phyloP scores from a whole-genome alignment of 768 basidiomycete genomes.

The Lentinula guzmanii region DNA sequence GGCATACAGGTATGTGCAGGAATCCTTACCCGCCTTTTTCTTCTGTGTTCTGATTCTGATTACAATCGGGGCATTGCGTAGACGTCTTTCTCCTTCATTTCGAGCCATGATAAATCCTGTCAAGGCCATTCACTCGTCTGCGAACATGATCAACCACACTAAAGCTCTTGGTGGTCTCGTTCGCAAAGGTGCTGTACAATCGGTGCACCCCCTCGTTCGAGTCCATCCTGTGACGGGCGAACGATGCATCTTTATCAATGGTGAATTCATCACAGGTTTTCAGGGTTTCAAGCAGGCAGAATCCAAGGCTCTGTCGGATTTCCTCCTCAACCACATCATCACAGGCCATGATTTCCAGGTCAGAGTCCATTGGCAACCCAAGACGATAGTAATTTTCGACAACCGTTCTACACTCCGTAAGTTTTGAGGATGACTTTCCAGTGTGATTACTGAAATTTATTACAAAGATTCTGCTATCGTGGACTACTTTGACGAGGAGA shows the following conservation, averaged over 20 bases:
- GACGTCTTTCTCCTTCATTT: constrained; percentile 3
- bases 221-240: constrained; percentile 22
- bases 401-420: constrained; percentile 3
- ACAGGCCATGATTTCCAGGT: constrained; percentile 20
- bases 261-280: constrained; percentile 19
- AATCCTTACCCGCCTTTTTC: background rate
- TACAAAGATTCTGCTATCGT: constrained; percentile 13
- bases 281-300: constrained; percentile 21
- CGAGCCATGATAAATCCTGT: constrained; percentile 10
- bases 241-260: constrained; percentile 21
- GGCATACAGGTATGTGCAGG: constrained; percentile 9
- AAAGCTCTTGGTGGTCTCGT: constrained; percentile 17
- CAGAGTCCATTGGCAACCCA: constrained; percentile 19
- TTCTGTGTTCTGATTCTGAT: background rate
- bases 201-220: constrained; percentile 23
- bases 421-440: background rate
- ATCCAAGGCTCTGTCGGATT: constrained; percentile 16
- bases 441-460: background rate
- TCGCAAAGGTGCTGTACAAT: constrained; percentile 20
- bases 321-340: constrained; percentile 19
- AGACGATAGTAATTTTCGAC: constrained; percentile 16
- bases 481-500: constrained; percentile 14
- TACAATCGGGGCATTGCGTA: background rate
- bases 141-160: constrained; percentile 19
- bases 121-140: constrained; percentile 19